Evolutionary conservation across 1,139 yeast species (phyloP), one percentile per base, ranked within the genome.

Genomic region (Eremothecium gossypii): DNA sequence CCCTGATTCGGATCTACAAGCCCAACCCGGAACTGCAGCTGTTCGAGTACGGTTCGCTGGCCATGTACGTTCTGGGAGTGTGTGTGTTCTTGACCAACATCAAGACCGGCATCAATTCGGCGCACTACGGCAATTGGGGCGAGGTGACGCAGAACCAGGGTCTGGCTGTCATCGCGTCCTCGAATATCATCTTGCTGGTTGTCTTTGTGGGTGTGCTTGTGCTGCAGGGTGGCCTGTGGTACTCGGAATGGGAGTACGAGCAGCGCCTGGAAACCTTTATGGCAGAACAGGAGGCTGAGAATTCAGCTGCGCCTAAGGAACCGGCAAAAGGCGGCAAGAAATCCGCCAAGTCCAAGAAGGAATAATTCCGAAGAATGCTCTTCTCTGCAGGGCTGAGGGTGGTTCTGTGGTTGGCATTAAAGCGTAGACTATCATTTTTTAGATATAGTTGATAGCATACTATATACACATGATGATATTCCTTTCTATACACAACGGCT

Each of bases 131-230:
- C 37, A 70, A 76, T 47, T 91, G 97, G 96, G 97, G 96, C 49
- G 97, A 91, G 43, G 95, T 91, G 41, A 86, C 84, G 55, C 77
- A 74, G 61, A 70, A 71, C 48, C 86, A 95, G 27, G 97, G 97
- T 20, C 67, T 91, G 55, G 85, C 85, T 52, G 96, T 91, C 35
- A 77, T 91, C 61, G 96, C 94, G 36, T 96, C 97, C 5, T 79
- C 94, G 36, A 81, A 82, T 64, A 75, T 83, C 38, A 82, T 91
- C 71, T 71, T 84, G 50, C 76, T 83, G 14, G 63, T 86, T 46
- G 71, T 83, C 13, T 69, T 89, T 44, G 58, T 77, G 27, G 97
- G 96, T 48, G 85, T 87, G 14, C 66, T 87, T 44, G 73, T 84
- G 10, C 72, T 91, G 52, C 97, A 91, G 68, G 79, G 75, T 40